Evolutionary conservation across 371 early-diverging fungal genomes (phyloP).

Genomic region (Chytridium lagenaria): DNA sequence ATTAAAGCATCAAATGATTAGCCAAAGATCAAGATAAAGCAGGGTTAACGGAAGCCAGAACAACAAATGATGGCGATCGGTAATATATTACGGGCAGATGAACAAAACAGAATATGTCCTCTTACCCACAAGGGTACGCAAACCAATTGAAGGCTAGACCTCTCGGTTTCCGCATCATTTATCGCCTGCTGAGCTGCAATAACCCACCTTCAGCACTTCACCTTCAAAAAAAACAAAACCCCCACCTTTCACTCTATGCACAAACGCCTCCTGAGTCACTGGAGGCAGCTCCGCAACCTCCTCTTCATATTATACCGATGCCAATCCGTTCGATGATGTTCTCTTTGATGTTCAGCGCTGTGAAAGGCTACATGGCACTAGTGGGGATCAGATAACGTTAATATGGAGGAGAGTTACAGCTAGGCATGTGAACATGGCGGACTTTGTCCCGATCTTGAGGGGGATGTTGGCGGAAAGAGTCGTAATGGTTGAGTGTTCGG

Average conservation of each 20-base stretch:
- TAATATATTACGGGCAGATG: too few relatives aligned
- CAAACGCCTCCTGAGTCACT: slow-evolving; percentile 82
- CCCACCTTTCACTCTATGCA: slow-evolving; percentile 65
- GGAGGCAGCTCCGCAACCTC: slow-evolving; percentile 85
- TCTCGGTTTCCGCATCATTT: neutral
- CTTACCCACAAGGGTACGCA: neutral
- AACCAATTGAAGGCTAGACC: neutral
- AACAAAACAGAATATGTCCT: too few relatives aligned
- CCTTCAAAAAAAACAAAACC: neutral
- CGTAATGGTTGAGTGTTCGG: slow-evolving; percentile 31
- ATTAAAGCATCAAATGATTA: neutral
- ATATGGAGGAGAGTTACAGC: slow-evolving; percentile 19
- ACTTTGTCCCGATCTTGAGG: slow-evolving; percentile 16
- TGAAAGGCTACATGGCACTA: slow-evolving; percentile 86
- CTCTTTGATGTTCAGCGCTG: slow-evolving; percentile 81
- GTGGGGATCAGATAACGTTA: neutral
- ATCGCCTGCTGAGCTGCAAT: neutral
- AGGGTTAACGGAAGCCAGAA: neutral
- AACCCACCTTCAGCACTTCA: neutral
- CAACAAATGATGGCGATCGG: neutral
- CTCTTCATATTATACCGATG: slow-evolving; percentile 97
- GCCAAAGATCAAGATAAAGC: neutral
- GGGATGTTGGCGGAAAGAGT: neutral
- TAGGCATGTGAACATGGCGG: slow-evolving; percentile 47
- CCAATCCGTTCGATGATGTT: slow-evolving; percentile 95